A percentile compares a stretch with the other conserved stretches of the same genome.
phyloP scores from a whole-genome alignment of 495 filamentous ascomycete species.

The Pyrenula aspistea region DNA sequence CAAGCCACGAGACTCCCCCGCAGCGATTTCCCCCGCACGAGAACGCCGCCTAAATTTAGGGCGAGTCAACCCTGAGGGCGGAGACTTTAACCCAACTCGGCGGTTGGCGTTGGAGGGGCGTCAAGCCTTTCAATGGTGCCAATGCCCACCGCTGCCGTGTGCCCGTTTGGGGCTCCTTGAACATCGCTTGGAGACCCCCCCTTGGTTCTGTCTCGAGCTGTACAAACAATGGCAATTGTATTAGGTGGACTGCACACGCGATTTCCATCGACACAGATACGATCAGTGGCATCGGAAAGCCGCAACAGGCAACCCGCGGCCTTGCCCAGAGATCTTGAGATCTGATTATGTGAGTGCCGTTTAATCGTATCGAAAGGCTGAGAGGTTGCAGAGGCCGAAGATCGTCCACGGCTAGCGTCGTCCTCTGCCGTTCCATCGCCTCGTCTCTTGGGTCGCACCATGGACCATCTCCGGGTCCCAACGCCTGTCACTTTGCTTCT shows the following conservation, averaged over 20 bases:
- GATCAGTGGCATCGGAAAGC: background rate
- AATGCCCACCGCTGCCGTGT: background rate
- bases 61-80: too few relatives aligned
- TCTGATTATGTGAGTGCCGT: too few relatives aligned
- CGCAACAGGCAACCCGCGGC: background rate
- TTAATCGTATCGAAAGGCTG: too few relatives aligned
- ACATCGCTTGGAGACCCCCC: background rate
- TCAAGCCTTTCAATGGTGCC: background rate
- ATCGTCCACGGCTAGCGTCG: background rate
- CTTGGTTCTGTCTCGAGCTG: background rate
- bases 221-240: background rate
- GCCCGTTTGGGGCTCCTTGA: background rate
- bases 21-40: too few relatives aligned
- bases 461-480: too few relatives aligned
- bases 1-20: too few relatives aligned
- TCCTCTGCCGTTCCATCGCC: background rate
- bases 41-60: too few relatives aligned
- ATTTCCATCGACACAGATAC: background rate
- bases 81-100: background rate
- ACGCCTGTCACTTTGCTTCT: too few relatives aligned
- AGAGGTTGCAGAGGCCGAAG: background rate
- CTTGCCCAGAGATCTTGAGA: too few relatives aligned
- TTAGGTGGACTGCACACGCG: background rate
- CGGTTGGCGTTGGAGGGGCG: background rate
- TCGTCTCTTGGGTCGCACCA: background rate